Evolutionary conservation across 2,329 filamentous ascomycete species (phyloP), one percentile per base, ranked within the genome.

Genomic region (Arthrobotrys megalospora): DNA sequence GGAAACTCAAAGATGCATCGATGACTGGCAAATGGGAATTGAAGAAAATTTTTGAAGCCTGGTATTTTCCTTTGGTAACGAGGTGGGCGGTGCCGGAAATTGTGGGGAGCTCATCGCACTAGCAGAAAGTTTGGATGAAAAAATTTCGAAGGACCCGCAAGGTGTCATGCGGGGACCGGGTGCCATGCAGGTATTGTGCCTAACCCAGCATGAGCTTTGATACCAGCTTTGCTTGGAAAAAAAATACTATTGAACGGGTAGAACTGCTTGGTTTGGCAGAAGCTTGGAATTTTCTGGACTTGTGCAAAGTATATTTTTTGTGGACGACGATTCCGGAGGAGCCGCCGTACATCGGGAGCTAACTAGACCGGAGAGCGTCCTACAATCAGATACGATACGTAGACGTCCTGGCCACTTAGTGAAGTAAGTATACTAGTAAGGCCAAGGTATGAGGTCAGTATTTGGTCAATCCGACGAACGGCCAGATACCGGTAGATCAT

Each of bases 31-130:
- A 60, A 60, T 69, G 32, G 34, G 60, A 66, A 60, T 43, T 19
- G 28, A 38, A 53, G 32, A 32, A 45, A 60, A 52, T 62, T 4
- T 68, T 75, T 75, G 63, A 75, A 62, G 62, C 21, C 19, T 53
- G 21, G 34, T 55, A 69, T 36, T 60, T 55, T 48, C 53, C 16
- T 53, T 41, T 60, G 66, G 66, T 71, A 71, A 77, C 72, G 65
- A 76, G 72, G 65, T 52, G 71, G 64, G 63, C 55, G 47, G 55
- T 76, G 71, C 70, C 34, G 53, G 55, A 76, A 68, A 64, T 55
- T 71, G 73, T 77, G 73, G 73, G 73, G 73, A 77, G 73, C 73
- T 77, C 73, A 77, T 77, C 73, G 73, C 73, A 77, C 66, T 77
- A 77, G 55, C 50, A 45, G 43, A 70, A 77, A 67, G 66, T 77